A percentile compares a stretch with the other conserved stretches of the same genome.
These are phyloP conservation scores for Sporisorium scitamineum DNA, from an alignment of 1,284 basidiomycete species.

Conservation along the genomic window DNA sequence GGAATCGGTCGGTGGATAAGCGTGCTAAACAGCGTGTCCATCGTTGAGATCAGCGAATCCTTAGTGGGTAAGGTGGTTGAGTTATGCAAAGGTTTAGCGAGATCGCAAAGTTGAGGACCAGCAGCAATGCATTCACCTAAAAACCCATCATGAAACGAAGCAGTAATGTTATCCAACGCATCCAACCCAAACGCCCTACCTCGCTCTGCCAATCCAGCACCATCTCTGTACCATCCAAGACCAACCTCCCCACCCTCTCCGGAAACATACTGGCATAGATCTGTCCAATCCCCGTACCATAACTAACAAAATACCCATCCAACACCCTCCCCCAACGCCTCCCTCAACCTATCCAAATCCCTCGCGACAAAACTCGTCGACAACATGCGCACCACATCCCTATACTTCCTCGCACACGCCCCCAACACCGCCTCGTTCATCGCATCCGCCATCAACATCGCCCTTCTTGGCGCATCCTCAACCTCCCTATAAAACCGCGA, in stretches of 20 bases:
- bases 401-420: constrained; percentile 31
- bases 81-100: constrained; percentile 18
- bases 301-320: constrained; percentile 44
- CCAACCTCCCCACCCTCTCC: constrained; percentile 24
- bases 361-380: constrained; percentile 44
- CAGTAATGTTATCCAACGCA: constrained; percentile 47
- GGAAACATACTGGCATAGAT: constrained; percentile 52
- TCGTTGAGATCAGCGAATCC: constrained; percentile 8
- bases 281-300: constrained; percentile 47
- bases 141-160: constrained; percentile 41
- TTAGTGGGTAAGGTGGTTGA: background rate
- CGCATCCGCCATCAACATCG: constrained; percentile 21
- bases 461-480: background rate
- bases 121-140: constrained; percentile 47
- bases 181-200: constrained; percentile 37
- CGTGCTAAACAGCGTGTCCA: constrained; percentile 24
- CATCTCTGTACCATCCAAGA: constrained; percentile 44
- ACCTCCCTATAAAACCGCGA: constrained; percentile 10
- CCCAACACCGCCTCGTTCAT: constrained; percentile 29
- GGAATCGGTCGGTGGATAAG: constrained; percentile 28
- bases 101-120: constrained; percentile 28
- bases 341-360: constrained; percentile 43
- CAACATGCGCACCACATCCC: constrained; percentile 31
- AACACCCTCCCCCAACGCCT: constrained; percentile 31
- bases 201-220: constrained; percentile 30